Base-by-base conservation (phyloP, 352 stramenopile species). In the Phytophthora kernoviae region DNA sequence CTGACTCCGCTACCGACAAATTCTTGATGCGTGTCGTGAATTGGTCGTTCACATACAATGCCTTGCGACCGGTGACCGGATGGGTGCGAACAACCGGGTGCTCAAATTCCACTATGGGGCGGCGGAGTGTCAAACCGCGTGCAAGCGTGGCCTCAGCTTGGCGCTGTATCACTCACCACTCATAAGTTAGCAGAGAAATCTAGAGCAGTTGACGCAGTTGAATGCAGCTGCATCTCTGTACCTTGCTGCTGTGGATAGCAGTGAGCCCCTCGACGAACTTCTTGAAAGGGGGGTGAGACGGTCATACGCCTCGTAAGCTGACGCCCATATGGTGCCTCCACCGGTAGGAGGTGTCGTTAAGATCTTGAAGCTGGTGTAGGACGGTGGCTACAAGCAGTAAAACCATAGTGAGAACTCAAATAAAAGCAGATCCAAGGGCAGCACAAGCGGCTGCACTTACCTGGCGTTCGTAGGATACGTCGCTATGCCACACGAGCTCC, bases 191-290 rank as follows among this genome's bases (percentile, higher is more conserved):
- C n/a, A n/a, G n/a, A n/a, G n/a, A n/a, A n/a, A n/a, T n/a, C n/a
- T n/a, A n/a, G n/a, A n/a, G n/a, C n/a, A n/a, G n/a, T n/a, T 15
- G n/a, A 30, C 24, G 24, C 24, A 30, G 24, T 30, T 30, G 3
- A 6, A 30, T 30, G n/a, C n/a, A n/a, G 6, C 24, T 30, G 24
- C 6, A 30, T 6, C 0, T 4, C 14, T n/a, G 24, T 41, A 68
- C 58, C 56, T 77, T 76, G 62, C 73, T 74, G 58, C 68, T 81
- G 59, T 84, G 75, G 20, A 79, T 75, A 4, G 75, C 75, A 4
- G 65, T 79, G 5, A 84, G 66, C 4, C 69, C 62, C 30, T 81
- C 69, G 7, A 81, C 37, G 42, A 81, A 71, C 39, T 69, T 71
- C 36, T 80, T 51, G 40, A 81, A 70, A 17, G 55, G 48, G 7